Percentiles rank a stretch among this genome's conserved stretches.
These are phyloP conservation scores for Zoysia matrella DNA, from an alignment of 202 grass and related monocot species.

Conservation along the genomic window DNA sequence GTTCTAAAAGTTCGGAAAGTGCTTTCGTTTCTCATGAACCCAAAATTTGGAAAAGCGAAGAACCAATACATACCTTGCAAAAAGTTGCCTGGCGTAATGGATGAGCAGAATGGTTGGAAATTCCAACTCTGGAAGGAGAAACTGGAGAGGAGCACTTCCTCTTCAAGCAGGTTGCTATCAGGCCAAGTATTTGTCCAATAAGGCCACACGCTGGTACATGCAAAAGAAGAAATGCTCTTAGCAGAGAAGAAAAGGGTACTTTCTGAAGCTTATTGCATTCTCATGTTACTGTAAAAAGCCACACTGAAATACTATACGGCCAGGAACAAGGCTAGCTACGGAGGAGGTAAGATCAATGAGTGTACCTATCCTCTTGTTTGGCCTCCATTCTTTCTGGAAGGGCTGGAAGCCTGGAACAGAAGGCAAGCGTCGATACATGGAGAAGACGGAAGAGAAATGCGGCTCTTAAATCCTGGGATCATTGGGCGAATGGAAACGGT, in stretches of 20 bases:
- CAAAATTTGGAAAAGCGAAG: background rate
- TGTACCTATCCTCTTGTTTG: slow-evolving; percentile 32
- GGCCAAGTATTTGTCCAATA: slow-evolving; percentile 34
- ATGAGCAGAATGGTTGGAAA: slow-evolving; percentile 16
- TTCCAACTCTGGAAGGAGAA: slow-evolving; percentile 38
- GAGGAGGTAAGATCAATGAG: background rate
- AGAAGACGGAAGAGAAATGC: slow-evolving; percentile 32
- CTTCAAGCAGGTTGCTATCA: slow-evolving; percentile 51
- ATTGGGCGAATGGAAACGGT: slow-evolving; percentile 50
- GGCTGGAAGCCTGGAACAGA: background rate
- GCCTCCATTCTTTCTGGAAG: slow-evolving; percentile 34
- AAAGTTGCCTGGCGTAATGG: slow-evolving; percentile 5
- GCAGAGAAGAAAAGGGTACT: background rate
- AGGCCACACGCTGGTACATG: slow-evolving; percentile 46
- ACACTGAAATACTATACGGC: background rate
- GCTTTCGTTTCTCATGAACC: background rate
- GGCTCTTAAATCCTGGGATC: slow-evolving; percentile 51
- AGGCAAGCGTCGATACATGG: slow-evolving; percentile 16
- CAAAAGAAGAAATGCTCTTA: background rate
- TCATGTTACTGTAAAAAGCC: slow-evolving; percentile 1
- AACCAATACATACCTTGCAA: slow-evolving; percentile 27
- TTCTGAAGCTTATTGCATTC: background rate
- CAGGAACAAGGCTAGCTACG: background rate
- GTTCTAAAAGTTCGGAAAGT: background rate
- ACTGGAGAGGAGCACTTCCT: slow-evolving; percentile 39